Conservation (phyloP, 371 early-diverging fungal species). For the Circinella minor region DNA sequence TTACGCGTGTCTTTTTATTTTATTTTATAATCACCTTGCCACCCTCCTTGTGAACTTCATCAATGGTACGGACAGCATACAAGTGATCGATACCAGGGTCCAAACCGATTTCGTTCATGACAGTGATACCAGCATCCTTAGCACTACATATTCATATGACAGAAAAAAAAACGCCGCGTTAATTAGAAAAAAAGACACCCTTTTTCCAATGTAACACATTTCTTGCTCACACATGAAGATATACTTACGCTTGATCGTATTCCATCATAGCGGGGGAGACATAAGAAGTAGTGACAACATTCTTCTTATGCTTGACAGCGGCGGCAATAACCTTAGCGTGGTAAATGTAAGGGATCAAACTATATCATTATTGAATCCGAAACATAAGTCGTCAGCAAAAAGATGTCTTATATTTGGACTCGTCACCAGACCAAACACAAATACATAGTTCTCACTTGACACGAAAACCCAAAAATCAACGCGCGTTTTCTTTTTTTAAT, state of each 20-base stretch:
- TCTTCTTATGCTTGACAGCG: slow-evolving; percentile 80
- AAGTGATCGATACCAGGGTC: slow-evolving; percentile 96
- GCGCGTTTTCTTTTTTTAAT: too few species aligned
- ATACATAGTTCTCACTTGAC: too few species aligned
- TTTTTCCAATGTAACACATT: too few species aligned
- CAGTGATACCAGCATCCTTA: slow-evolving; percentile 77
- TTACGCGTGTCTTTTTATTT: too few species aligned
- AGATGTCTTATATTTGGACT: too few species aligned
- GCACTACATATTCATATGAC: slow-evolving; percentile 51
- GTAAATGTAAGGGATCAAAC: slow-evolving; percentile 87
- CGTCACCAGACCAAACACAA: too few species aligned
- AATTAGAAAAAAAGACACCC: too few species aligned
- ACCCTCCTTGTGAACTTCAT: slow-evolving; percentile 85
- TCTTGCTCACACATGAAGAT: too few species aligned
- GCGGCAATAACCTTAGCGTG: slow-evolving; percentile 88
- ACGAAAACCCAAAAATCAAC: too few species aligned
- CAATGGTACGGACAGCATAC: slow-evolving; percentile 86
- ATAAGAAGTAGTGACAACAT: slow-evolving; percentile 92
- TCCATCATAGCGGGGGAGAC: slow-evolving; percentile 88
- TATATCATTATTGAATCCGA: slow-evolving; percentile 15
- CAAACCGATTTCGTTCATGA: slow-evolving; percentile 93
- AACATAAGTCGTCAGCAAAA: not conserved
- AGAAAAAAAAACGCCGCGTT: too few species aligned
- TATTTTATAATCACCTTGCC: slow-evolving; percentile 69
- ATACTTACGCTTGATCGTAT: slow-evolving; percentile 73